Base-by-base conservation (phyloP, 2,329 filamentous ascomycete genomes). In the Exophiala sp. region DNA sequence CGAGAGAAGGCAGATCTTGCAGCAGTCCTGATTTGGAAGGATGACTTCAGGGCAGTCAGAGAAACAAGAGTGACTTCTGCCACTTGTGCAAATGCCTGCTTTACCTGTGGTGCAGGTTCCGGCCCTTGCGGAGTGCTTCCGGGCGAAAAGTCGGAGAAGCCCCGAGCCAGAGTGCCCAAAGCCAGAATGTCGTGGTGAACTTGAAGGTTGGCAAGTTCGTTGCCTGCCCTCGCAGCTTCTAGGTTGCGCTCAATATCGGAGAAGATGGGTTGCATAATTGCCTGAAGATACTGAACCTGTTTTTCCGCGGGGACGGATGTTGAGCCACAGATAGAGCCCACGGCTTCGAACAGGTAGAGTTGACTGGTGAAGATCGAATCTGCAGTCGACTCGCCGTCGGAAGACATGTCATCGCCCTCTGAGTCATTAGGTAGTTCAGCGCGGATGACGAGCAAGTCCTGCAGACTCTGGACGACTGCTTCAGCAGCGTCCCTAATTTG, bases 111-210 rank as follows among this genome's bases (percentile, higher is more conserved):
- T 13, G 80, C 75, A 4, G 81, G 63, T 68, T 83, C 58, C 58
- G 71, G 58, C 69, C 72, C 56, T 63, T 75, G 52, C 60, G 67
- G 62, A 30, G 71, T 70, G 29, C 73, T 73, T 2, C 78, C 81
- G 11, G 87, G 85, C 42, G 81, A 82, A 80, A 88, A 91, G 63
- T 97, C 91, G 0, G 89, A 93, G 66, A 94, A 97, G 2, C 93
- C 93, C 56, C 90, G 85, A 1, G 91, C 89, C 34, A 98, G 74
- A 1, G 89, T 95, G 10, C 93, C 93, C 23, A 98, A 75, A 13
- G 94, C 94, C 86, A 95, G 90, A 59, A 98, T 88, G 59, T 95
- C 86, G 66, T 98, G 93, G 66, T 98, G 93, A 14, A 96, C 87
- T 68, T 98, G 93, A 14, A 95, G 74, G 32, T 85, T 73, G 1